Percentiles rank a stretch among this genome's conserved stretches.
phyloP scores from a whole-genome alignment of 164 flowering plant genomes.

The Litsea cubeba region DNA sequence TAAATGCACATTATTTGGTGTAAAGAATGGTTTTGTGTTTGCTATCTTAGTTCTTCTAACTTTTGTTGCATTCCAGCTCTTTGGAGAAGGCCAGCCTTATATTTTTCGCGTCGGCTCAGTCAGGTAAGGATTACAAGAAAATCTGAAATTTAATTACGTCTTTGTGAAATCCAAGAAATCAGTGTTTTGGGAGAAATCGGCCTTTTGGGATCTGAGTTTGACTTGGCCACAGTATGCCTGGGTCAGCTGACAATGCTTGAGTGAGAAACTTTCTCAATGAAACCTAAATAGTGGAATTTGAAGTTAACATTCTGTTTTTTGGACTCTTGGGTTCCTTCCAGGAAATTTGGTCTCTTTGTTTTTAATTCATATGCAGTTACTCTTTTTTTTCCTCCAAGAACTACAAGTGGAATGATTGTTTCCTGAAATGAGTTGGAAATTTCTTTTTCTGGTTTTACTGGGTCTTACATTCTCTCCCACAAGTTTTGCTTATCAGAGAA shows the following conservation, averaged over 20 bases:
- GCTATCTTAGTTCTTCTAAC: neutral
- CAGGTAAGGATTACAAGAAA: conserved; percentile 48
- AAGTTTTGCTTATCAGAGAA: too few species aligned
- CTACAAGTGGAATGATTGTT: too few species aligned
- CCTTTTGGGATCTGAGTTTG: neutral
- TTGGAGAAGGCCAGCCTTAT: conserved; percentile 79
- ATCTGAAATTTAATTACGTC: neutral
- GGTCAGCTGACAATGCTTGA: neutral
- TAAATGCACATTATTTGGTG: neutral
- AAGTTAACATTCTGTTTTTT: too few species aligned
- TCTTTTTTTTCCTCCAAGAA: too few species aligned
- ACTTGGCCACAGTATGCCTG: neutral
- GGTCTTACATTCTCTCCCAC: too few species aligned
- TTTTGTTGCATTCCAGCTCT: conserved; percentile 50
- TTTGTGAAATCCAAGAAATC: neutral
- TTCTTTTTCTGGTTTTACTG: too few species aligned
- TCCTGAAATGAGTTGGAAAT: too few species aligned
- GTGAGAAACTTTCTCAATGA: neutral
- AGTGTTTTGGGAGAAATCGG: neutral
- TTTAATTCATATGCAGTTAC: too few species aligned
- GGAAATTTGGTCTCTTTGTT: too few species aligned
- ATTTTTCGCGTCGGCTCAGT: conserved; percentile 86
- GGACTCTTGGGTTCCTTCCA: too few species aligned
- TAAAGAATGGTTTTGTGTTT: neutral
- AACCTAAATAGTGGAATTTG: too few species aligned